Evolutionary conservation across 2,329 filamentous ascomycete species (phyloP).

Genomic region (Pseudogymnoascus sp.): DNA sequence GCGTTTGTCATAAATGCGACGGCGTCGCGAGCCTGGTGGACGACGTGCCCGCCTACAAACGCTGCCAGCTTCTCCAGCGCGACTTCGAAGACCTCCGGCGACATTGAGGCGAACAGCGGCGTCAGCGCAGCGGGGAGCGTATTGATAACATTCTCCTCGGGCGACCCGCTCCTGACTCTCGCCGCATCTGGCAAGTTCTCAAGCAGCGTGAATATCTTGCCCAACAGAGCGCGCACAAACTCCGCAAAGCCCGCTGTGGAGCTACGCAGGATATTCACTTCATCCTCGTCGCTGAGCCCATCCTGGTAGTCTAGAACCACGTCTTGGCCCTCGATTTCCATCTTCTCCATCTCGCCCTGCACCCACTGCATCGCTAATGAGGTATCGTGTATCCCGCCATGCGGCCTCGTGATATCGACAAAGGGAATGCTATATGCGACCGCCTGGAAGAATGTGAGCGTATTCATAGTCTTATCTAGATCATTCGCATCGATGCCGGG

Average conservation of each 20-base stretch:
- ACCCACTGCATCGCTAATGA: conserved; percentile 86
- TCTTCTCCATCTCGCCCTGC: conserved; percentile 82
- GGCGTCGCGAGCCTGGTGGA: conserved; percentile 91
- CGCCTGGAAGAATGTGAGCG: conserved; percentile 87
- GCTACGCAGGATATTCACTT: conserved; percentile 79
- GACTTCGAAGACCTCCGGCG: conserved; percentile 86
- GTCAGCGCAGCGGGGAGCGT: conserved; percentile 85
- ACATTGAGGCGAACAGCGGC: conserved; percentile 81
- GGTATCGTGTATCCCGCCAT: conserved; percentile 60
- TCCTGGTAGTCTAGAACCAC: conserved; percentile 77
- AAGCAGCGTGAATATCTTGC: conserved; percentile 87
- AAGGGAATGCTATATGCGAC: conserved; percentile 96
- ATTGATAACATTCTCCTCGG: conserved; percentile 95
- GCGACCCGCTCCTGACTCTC: conserved; percentile 78
- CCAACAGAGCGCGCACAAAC: conserved; percentile 82
- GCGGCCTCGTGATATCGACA: conserved; percentile 64
- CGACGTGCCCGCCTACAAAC: conserved; percentile 88
- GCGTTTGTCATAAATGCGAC: conserved; percentile 99
- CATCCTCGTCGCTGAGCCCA: conserved; percentile 76
- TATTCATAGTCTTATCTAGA: conserved; percentile 90
- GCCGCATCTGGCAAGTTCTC: conserved; percentile 92
- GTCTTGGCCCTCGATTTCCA: conserved; percentile 80
- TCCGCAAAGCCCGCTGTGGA: conserved; percentile 92
- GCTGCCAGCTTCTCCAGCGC: conserved; percentile 84
- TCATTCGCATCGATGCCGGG: conserved; percentile 98